phyloP scores from a whole-genome alignment of 306 rosid genomes.

The Geum urbanum region DNA sequence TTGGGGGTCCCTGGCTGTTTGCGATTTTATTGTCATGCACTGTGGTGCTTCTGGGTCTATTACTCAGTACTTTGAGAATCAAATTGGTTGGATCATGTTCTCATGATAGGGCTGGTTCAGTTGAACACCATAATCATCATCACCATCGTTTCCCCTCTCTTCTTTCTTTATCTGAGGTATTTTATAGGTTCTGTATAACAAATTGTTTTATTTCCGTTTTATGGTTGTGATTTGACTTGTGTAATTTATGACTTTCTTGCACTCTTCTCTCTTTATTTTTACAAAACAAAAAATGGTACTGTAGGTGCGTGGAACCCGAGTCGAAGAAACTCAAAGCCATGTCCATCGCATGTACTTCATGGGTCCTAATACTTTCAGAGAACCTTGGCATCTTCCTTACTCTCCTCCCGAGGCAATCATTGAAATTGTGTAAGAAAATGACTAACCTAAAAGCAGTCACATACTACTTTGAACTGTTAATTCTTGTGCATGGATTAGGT shows the following conservation, averaged over 20 bases:
- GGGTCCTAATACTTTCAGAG: conserved; percentile 97
- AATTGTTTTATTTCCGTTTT: conserved; percentile 16
- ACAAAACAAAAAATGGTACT: background rate
- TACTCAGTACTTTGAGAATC: conserved; percentile 66
- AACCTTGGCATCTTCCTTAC: conserved; percentile 99
- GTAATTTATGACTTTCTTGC: conserved; percentile 14
- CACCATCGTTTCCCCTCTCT: conserved; percentile 72
- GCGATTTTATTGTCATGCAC: conserved; percentile 59
- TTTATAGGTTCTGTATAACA: conserved; percentile 10
- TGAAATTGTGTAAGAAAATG: conserved; percentile 88
- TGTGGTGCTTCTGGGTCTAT: conserved; percentile 64
- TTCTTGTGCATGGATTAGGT: background rate
- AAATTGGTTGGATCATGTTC: conserved; percentile 72
- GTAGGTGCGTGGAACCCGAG: conserved; percentile 88
- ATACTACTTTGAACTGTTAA: conserved; percentile 9
- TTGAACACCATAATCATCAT: conserved; percentile 61
- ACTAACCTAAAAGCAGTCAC: conserved; percentile 13
- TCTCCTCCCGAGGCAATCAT: conserved; percentile 93
- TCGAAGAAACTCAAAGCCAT: conserved; percentile 91
- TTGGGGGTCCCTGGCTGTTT: conserved; percentile 91
- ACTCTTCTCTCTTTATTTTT: background rate
- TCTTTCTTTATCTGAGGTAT: conserved; percentile 94
- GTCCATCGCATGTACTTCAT: conserved; percentile 93
- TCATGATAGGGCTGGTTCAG: conserved; percentile 56
- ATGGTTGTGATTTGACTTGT: conserved; percentile 21